Percentiles rank a stretch among this genome's conserved stretches.
phyloP scores from a whole-genome alignment of 306 rosid genomes.

The Arachis stenosperma region DNA sequence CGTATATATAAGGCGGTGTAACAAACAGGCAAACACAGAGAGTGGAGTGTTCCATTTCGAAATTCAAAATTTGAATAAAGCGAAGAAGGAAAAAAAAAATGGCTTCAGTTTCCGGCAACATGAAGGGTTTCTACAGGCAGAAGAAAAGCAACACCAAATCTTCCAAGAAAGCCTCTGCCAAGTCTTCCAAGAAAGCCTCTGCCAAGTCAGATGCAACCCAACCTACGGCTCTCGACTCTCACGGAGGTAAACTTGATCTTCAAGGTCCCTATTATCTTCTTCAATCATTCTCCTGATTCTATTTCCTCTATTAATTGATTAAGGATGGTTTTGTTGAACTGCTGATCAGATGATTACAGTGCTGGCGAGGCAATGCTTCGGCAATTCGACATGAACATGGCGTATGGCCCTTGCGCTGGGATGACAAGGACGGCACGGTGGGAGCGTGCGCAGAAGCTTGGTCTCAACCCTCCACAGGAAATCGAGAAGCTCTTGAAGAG shows the following conservation, averaged over 20 bases:
- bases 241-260: conserved; percentile 41
- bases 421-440: conserved; percentile 68
- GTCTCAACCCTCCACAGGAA: conserved; percentile 70
- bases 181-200: conserved; percentile 33
- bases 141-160: conserved; percentile 46
- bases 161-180: conserved; percentile 43
- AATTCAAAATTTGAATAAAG: conserved; percentile 42
- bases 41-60: conserved; percentile 9
- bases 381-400: conserved; percentile 82
- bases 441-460: conserved; percentile 79
- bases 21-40: background rate
- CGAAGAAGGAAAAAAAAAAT: conserved; percentile 5
- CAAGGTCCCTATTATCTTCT: conserved; percentile 40
- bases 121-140: conserved; percentile 68
- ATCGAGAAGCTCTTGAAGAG: conserved; percentile 51
- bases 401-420: conserved; percentile 84
- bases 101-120: conserved; percentile 48
- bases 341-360: conserved; percentile 56
- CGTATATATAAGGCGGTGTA: background rate
- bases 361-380: conserved; percentile 60
- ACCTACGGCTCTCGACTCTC: conserved; percentile 49
- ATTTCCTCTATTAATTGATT: background rate
- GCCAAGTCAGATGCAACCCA: conserved; percentile 44
- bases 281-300: background rate
- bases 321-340: background rate